Conservation (phyloP, 1,284 basidiomycete species). For the Peniophora sp. region DNA sequence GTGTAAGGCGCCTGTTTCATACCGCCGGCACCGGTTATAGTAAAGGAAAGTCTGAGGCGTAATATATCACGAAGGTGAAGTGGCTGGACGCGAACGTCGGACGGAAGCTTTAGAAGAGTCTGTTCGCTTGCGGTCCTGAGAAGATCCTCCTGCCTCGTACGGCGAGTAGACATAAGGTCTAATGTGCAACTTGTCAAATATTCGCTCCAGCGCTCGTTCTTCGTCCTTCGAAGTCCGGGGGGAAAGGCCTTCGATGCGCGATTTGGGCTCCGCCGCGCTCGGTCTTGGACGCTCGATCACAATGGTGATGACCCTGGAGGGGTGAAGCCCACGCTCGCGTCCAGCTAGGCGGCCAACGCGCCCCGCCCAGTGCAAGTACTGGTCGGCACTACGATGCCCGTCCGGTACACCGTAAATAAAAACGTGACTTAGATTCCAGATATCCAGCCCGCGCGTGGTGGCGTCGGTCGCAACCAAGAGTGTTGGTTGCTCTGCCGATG, state of each 20-base stretch:
- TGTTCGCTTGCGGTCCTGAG: too few relatives aligned
- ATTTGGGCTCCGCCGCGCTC: slow-evolving; percentile 17
- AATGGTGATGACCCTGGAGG: slow-evolving; percentile 56
- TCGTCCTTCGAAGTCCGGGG: too few relatives aligned
- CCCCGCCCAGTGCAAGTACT: slow-evolving; percentile 67
- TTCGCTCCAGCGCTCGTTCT: slow-evolving; percentile 32
- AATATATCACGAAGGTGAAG: too few relatives aligned
- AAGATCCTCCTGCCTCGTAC: too few relatives aligned
- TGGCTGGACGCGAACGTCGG: too few relatives aligned
- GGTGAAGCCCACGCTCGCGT: slow-evolving; percentile 22
- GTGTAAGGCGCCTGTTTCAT: too few relatives aligned
- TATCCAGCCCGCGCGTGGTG: slow-evolving; percentile 63
- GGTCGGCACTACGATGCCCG: slow-evolving; percentile 38
- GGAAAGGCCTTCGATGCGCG: slow-evolving; percentile 9
- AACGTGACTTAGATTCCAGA: slow-evolving; percentile 64
- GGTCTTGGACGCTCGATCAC: slow-evolving; percentile 32
- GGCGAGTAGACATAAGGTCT: slow-evolving; percentile 26
- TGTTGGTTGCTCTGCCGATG: slow-evolving; percentile 39
- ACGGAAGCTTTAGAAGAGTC: too few relatives aligned
- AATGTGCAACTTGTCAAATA: slow-evolving; percentile 40
- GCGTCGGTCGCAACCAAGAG: slow-evolving; percentile 63
- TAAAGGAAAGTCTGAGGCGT: too few relatives aligned
- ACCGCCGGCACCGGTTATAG: too few relatives aligned
- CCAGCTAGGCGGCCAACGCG: slow-evolving; percentile 60
- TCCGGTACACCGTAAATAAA: slow-evolving; percentile 61